Evolutionary conservation across 139 green algal genomes (phyloP), one percentile per base, ranked within the genome.

Genomic region (Chlorella sp.): DNA sequence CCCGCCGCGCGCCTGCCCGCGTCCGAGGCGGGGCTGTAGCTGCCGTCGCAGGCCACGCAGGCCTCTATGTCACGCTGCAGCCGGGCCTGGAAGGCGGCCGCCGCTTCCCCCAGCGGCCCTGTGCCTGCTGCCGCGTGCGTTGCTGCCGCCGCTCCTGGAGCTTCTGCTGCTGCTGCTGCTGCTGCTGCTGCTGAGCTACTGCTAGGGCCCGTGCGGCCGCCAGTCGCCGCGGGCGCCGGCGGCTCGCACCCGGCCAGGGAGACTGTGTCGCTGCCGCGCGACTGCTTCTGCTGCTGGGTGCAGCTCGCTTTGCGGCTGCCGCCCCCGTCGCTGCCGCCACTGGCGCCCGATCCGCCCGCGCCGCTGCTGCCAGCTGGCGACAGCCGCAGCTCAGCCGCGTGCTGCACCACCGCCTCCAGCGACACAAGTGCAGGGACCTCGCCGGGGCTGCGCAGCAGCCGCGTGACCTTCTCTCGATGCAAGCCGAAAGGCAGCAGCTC

Each of bases 401-500:
- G 45, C 38, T 55, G 50, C 38, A 60, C 33, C 38, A 61, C 38
- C 6, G 53, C 64, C 6, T 73, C 8, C 2, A 36, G n/a, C 19
- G 5, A 19, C 5, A 82, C 56, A 1, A 79, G 71, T 3, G 21
- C 25, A n/a, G 45, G 56, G 27, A 75, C 67, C 4, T 45, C 35
- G 2, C n/a, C 35, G 2, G 82, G 82, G 46, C 77, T 12, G 45
- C 79, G 83, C 14, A 93, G 61, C 19, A 87, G 45, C 45, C 82
- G 69, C 9, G 79, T 79, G 48, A 89, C 75, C 0, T 25, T 73
- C 56, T 82, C 43, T 46, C 77, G 80, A 21, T 46, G 68, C 25
- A 85, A 66, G 8, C 68, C 61, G 35, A 81, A 59, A 9, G 67
- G 62, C 4, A 77, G 76, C 5, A 4, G 12, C 36, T 87, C 71